A percentile compares a stretch with the other conserved stretches of the same genome.
These are phyloP conservation scores for Amborella trichopoda DNA, from an alignment of 164 flowering plant species.

Conservation along the genomic window DNA sequence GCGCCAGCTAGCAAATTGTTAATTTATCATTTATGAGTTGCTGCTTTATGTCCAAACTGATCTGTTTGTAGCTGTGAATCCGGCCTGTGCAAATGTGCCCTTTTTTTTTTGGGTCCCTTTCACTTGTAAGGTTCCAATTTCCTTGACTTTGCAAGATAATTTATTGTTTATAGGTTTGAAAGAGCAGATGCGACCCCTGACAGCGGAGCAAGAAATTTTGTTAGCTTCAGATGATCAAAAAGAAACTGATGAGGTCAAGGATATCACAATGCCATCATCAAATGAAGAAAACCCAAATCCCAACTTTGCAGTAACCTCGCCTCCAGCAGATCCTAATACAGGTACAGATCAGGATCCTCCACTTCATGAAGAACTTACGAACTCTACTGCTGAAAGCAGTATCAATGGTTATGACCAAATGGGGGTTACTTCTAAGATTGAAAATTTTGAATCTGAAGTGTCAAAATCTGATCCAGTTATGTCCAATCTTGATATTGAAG, in stretches of 20 bases:
- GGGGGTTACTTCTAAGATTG: slow-evolving; percentile 8
- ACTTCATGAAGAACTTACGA: slow-evolving; percentile 27
- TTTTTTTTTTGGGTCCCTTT: too few species aligned
- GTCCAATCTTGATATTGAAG: slow-evolving; percentile 1
- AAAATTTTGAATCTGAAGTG: slow-evolving; percentile 8
- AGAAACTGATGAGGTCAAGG: slow-evolving; percentile 17
- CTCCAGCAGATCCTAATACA: slow-evolving; percentile 20
- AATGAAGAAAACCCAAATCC: slow-evolving; percentile 14
- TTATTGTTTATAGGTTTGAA: slow-evolving; percentile 28
- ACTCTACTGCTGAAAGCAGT: slow-evolving; percentile 24
- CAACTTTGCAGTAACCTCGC: not conserved
- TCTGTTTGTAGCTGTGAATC: too few species aligned
- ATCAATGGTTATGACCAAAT: slow-evolving; percentile 17
- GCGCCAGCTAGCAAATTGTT: too few species aligned
- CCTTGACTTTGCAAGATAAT: slow-evolving; percentile 1
- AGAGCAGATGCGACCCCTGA: slow-evolving; percentile 47
- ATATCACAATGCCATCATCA: slow-evolving; percentile 5
- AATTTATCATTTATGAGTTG: too few species aligned
- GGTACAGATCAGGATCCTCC: slow-evolving; percentile 31
- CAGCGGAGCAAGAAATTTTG: slow-evolving; percentile 37
- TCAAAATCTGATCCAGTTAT: slow-evolving; percentile 1
- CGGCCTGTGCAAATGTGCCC: too few species aligned
- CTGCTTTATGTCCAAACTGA: too few species aligned
- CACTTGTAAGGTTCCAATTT: too few species aligned
- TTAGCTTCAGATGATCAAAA: slow-evolving; percentile 21